phyloP scores from a whole-genome alignment of 2,329 filamentous ascomycete genomes.

The Erysiphe pulchra region DNA sequence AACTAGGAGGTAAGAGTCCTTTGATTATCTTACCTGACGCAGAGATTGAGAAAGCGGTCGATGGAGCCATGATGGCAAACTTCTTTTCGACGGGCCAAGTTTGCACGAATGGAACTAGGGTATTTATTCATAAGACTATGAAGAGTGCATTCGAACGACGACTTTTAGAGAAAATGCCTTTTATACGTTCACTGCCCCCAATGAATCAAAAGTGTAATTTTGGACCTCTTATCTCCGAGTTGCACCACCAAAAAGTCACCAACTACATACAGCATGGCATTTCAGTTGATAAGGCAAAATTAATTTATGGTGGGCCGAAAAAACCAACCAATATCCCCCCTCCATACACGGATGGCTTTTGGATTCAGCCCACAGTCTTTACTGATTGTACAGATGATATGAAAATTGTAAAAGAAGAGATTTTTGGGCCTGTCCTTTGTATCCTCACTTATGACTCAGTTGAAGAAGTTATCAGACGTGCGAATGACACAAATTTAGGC shows the following conservation, averaged over 20 bases:
- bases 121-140: constrained; percentile 48
- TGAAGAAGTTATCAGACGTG: constrained; percentile 42
- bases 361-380: constrained; percentile 65
- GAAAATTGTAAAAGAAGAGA: constrained; percentile 59
- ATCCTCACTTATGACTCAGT: constrained; percentile 48
- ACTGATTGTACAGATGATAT: constrained; percentile 65
- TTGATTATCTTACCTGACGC: constrained; percentile 59
- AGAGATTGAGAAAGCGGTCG: constrained; percentile 53
- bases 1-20: constrained; percentile 70
- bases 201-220: constrained; percentile 54
- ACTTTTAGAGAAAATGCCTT: constrained; percentile 42
- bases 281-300: constrained; percentile 42
- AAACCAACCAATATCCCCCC: constrained; percentile 19
- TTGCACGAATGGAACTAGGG: constrained; percentile 76
- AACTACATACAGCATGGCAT: constrained; percentile 53
- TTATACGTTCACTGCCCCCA: constrained; percentile 46
- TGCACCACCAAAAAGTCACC: constrained; percentile 55
- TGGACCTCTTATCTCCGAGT: constrained; percentile 52
- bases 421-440: constrained; percentile 71
- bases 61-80: constrained; percentile 82
- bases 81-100: constrained; percentile 83
- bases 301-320: constrained; percentile 46
- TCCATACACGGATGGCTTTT: constrained; percentile 36
- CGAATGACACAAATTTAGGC: constrained; percentile 53
- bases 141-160: constrained; percentile 41